Evolutionary conservation across 768 basidiomycete genomes (phyloP), one percentile per base, ranked within the genome.

Genomic region (Fomitopsis pulvina): DNA sequence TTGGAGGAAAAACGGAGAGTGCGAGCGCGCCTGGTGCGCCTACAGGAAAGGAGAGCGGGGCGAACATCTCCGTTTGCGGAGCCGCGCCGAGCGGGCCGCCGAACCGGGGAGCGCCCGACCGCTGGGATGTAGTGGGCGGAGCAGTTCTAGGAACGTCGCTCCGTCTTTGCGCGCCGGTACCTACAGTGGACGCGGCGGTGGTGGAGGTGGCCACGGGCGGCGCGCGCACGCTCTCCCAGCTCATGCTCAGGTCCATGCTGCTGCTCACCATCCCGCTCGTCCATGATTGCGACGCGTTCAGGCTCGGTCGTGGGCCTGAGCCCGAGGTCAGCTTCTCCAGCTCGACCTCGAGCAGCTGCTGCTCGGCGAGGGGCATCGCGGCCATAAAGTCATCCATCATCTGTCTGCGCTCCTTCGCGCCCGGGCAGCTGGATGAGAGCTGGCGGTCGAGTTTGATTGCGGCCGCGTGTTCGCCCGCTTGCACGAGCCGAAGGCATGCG

Each of bases 361-460:
- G 78, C 60, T 91, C 87, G 0, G 81, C 73, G 2, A 69, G 65
- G 0, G 88, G 79, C 39, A 92, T 71, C 0, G 80, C 70, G 1
- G 74, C 66, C 53, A 85, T 76, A n/a, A 89, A 67, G 32, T 87
- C 85, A 26, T 81, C 76, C 50, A 90, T 78, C 72, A 83, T 83
- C 53, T 77, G 74, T 24, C 75, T 75, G n/a, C 88, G 75, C n/a
- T 79, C 78, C 54, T 73, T 68, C 2, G 64, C 60, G 16, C 61
- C 56, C 47, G 53, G 24, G 32, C 56, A 43, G 38, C 65, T 48
- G 24, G 73, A 68, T 14, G 65, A 51, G 55, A 87, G 83, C 57
- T 77, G 72, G 44, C 79, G 77, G 63, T 92, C 87, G 38, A 87
- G 71, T 66, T 82, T 84, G 60, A 91, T 78, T 8, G 87, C 90